phyloP scores from a whole-genome alignment of 306 rosid genomes.

The Myrica gale region DNA sequence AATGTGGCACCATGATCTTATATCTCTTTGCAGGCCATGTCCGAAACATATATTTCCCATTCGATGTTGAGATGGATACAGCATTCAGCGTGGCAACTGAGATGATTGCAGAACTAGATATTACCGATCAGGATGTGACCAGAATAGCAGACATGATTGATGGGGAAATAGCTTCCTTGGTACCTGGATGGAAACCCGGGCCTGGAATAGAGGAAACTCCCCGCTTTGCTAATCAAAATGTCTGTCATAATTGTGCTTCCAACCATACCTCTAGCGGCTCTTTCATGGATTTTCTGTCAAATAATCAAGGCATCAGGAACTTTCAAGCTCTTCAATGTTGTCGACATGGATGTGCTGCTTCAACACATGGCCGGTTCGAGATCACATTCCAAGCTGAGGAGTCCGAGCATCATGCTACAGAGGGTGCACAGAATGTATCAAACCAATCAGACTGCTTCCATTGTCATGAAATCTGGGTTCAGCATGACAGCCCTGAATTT shows the following conservation, averaged over 20 bases:
- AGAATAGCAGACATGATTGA: conserved; percentile 94
- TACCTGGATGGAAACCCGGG: conserved; percentile 74
- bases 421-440: conserved; percentile 33
- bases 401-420: conserved; percentile 39
- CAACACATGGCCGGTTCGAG: conserved; percentile 87
- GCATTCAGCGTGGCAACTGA: conserved; percentile 87
- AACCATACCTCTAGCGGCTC: conserved; percentile 55
- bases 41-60: conserved; percentile 82
- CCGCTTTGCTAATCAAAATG: conserved; percentile 40
- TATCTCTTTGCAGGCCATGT: conserved; percentile 56
- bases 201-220: conserved; percentile 64
- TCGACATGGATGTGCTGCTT: conserved; percentile 56
- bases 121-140: conserved; percentile 78
- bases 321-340: conserved; percentile 52
- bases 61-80: conserved; percentile 73
- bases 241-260: conserved; percentile 61
- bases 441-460: conserved; percentile 39
- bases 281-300: conserved; percentile 38
- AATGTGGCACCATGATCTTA: conserved; percentile 13
- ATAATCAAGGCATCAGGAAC: conserved; percentile 38
- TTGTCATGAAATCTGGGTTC: conserved; percentile 54
- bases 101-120: conserved; percentile 92
- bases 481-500: conserved; percentile 57
- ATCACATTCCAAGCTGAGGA: conserved; percentile 58
- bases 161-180: conserved; percentile 77